Evolutionary conservation across 345 rosid genomes (phyloP), one percentile per base, ranked within the genome.

Genomic region (Tarenaya hassleriana): DNA sequence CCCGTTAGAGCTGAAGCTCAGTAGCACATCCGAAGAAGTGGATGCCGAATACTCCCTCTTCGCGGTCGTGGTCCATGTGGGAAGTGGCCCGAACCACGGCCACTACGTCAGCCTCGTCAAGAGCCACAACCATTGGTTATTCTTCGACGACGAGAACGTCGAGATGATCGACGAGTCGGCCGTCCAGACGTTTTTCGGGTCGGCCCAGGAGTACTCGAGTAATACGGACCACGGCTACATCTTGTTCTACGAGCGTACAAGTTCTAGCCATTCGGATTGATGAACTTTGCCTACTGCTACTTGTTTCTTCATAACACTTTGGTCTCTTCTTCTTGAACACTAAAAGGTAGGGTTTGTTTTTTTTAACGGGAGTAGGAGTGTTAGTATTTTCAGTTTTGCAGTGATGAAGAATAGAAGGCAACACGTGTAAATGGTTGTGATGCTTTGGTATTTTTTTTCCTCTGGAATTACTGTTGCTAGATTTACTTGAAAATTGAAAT

Each of bases 121-220:
- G 69, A 88, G 97, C 79, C 98, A 92, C 60, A 85, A 85, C 81
- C 97, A 92, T 60, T 88, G 98, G 97, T 72, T 92, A 44, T 83
- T 85, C 74, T 92, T 92, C 34, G 98, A 92, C 34, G 98, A 92
- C 6, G 97, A 92, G 72, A 92, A 88, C 7, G 95, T 88, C 48
- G 98, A 92, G 76, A 92, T 92, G 82, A 88, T 92, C 10, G 98
- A 92, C 7, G 98, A 92, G 75, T 83, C 99, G 33, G 97, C 91
- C 0, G 94, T 92, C 60, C 97, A 88, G 59, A 88, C 97, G 11
- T 92, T 92, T 78, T 92, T 92, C 40, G 97, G 99, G 56, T 88
- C 99, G 4, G 86, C 97, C 1, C 95, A 92, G 66, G 99, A 92
- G 67, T 92, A 83, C 55, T 85, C 97, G 0, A 85, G 91, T 70